Evolutionary conservation across 192 early-diverging fungal species (phyloP).

Genomic region (Fimicolochytrium jonesii): DNA sequence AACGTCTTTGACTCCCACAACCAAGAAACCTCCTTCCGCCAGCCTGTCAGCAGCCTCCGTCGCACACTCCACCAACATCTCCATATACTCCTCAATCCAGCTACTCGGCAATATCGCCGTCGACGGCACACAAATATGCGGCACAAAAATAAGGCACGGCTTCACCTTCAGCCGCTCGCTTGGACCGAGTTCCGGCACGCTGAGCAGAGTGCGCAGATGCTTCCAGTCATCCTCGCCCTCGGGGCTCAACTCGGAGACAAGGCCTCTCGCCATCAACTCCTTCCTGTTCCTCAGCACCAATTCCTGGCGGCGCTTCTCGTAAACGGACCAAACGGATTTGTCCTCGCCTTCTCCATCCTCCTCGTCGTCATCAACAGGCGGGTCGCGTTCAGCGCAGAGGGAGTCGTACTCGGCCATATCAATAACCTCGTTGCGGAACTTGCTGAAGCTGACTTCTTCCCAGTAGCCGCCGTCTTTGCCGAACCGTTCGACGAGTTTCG

Average conservation of each 20-base stretch:
- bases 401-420: conserved; percentile 6
- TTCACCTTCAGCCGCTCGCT: not conserved
- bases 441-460: conserved; percentile 63
- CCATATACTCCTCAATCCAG: conserved; percentile 30
- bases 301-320: not conserved
- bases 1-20: conserved; percentile 36
- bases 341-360: not conserved
- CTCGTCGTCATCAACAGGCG: not conserved
- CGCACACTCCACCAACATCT: conserved; percentile 23
- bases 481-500: conserved; percentile 67
- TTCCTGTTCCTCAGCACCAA: conserved; percentile 26
- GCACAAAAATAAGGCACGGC: conserved; percentile 28
- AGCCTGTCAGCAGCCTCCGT: conserved; percentile 21
- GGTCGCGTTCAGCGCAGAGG: conserved; percentile 20
- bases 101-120: conserved; percentile 17
- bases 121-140: conserved; percentile 33
- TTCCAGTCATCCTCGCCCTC: conserved; percentile 28
- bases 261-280: conserved; percentile 39
- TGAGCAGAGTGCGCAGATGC: conserved; percentile 18
- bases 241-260: conserved; percentile 68
- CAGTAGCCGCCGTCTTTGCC: conserved; percentile 75
- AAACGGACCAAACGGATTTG: not conserved
- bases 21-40: conserved; percentile 26
- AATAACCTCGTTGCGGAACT: conserved; percentile 21
- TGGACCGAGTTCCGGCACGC: not conserved